Evolutionary conservation across 140 eudicot genomes (phyloP), one percentile per base, ranked within the genome.

Genomic region (Bidens hawaiensis): DNA sequence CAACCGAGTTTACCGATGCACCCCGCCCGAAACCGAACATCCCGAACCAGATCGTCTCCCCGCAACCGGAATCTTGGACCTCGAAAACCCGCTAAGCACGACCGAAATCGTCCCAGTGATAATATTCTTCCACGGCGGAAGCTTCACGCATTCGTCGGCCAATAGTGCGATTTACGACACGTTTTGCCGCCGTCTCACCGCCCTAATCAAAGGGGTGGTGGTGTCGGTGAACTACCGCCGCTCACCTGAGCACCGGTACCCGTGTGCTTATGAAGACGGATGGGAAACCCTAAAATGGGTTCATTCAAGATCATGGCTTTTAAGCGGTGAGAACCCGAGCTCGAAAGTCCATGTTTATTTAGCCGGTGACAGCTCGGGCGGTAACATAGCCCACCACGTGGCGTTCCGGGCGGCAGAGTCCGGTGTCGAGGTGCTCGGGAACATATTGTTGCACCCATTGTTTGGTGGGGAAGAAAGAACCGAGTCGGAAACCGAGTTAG

Each of bases 91-190:
- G 26, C 34, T 90, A 43, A 90, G 94, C 70, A 72, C 76, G 1
- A 79, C 80, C 0, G 84, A 84, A 49, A 38, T 82, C 11, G 90
- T 90, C 18, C 97, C 97, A 0, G 97, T 90, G 11, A 82, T 90
- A 1, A 67, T 90, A 17, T 90, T 76, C 70, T 90, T 81, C 68
- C 97, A 90, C 19, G 97, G 97, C 0, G 97, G 97, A 16, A 90
- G 97, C 63, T 90, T 90, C 50, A 77, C 91, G 1, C 97, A 90
- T 62, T 90, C 97, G n/a, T 90, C 97, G 0, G 90, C 94, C 16
- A 86, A 90, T 10, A 90, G 88, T 55, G 94, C 97, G 2, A 90
- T 90, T 14, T 90, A 90, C 53, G 97, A 90, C 65, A 86, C 83
- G 1, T 77, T 86, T 33, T 90, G 97, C 42, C 85, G 97, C 4